Percentiles rank a stretch among this genome's conserved stretches.
These are phyloP conservation scores for Mrakia gelida DNA, from an alignment of 768 basidiomycete genomes.

Conservation along the genomic window DNA sequence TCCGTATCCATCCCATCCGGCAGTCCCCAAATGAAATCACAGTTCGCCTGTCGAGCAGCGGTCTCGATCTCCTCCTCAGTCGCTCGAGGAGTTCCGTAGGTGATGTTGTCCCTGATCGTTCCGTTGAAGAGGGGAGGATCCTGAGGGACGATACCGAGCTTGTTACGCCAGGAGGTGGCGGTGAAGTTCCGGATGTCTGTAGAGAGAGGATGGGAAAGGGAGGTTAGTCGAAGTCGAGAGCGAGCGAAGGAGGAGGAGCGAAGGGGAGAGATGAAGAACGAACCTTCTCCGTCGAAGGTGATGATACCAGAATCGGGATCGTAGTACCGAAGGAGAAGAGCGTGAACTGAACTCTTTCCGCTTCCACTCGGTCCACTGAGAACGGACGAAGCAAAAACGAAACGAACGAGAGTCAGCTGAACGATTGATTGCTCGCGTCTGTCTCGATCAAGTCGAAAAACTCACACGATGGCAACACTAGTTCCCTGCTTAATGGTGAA, in stretches of 20 bases:
- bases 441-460: neutral
- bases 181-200: conserved; percentile 30
- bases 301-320: too few relatives aligned
- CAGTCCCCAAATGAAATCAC: conserved; percentile 34
- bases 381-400: neutral
- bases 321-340: neutral
- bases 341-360: conserved; percentile 31
- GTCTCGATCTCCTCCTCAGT: conserved; percentile 27
- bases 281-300: neutral
- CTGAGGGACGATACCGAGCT: conserved; percentile 31
- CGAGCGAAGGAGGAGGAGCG: too few relatives aligned
- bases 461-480: conserved; percentile 30
- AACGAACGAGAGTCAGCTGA: neutral
- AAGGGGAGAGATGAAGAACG: neutral
- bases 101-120: conserved; percentile 39
- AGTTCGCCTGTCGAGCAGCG: conserved; percentile 28
- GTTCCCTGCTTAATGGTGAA: conserved; percentile 27
- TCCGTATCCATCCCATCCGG: conserved; percentile 24
- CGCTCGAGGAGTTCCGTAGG: conserved; percentile 31
- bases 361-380: conserved; percentile 25
- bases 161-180: conserved; percentile 27
- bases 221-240: neutral
- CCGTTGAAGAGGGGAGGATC: conserved; percentile 31
- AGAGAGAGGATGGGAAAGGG: neutral
- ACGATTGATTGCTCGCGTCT: neutral